Evolutionary conservation across 1,139 yeast species (phyloP).

Genomic region (Candida tropicalis): DNA sequence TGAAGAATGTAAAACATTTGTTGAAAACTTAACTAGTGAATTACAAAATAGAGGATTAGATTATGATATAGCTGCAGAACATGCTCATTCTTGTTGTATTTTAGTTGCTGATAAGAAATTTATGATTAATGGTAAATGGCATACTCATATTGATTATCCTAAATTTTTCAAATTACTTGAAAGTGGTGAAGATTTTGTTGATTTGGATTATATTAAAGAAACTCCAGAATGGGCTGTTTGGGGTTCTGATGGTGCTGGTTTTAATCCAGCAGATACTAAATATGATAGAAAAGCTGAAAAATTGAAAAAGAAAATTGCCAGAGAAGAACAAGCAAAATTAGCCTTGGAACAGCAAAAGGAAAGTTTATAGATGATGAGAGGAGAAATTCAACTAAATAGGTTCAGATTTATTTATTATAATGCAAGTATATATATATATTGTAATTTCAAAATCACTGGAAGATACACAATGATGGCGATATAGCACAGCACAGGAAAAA

Average conservation of each 20-base stretch:
- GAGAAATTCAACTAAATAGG: too few species aligned
- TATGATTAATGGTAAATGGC: constrained; percentile 74
- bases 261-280: constrained; percentile 81
- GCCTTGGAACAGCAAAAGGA: constrained; percentile 1
- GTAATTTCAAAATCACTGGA: too few species aligned
- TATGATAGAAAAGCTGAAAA: constrained; percentile 70
- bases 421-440: too few species aligned
- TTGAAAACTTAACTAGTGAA: constrained; percentile 59
- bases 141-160: constrained; percentile 85
- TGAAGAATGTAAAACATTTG: constrained; percentile 84
- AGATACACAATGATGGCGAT: too few species aligned
- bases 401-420: constrained; percentile 1
- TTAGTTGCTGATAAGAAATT: constrained; percentile 78
- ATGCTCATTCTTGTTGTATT: constrained; percentile 93
- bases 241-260: constrained; percentile 86
- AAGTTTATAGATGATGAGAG: constrained; percentile 1
- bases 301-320: constrained; percentile 43
- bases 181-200: constrained; percentile 66
- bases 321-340: constrained; percentile 30
- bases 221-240: constrained; percentile 93
- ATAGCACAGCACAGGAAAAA: neutral
- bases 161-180: constrained; percentile 72
- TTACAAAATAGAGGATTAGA: constrained; percentile 62
- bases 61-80: constrained; percentile 91
- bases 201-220: constrained; percentile 76